Evolutionary conservation across 2,329 filamentous ascomycete genomes (phyloP), one percentile per base, ranked within the genome.

Genomic region (Coniella vitis): DNA sequence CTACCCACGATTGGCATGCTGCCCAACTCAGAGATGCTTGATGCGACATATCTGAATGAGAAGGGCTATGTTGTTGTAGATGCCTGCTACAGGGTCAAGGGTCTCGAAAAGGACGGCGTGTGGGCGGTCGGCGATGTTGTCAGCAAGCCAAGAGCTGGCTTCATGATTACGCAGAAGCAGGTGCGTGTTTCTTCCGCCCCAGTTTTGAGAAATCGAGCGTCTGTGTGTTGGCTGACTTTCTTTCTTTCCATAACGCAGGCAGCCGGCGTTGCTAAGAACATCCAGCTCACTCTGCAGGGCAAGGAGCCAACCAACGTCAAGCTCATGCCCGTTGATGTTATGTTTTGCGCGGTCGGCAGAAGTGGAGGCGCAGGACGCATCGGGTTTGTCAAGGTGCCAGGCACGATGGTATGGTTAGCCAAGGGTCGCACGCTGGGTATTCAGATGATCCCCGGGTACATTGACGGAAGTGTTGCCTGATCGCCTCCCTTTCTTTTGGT

Each of bases 111-210:
- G 45, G 31, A 47, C 4, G 51, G 48, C 3, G 68, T 77, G 20
- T 80, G 76, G 76, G 76, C 75, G 7, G 68, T 70, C 3, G 76
- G 76, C 20, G 76, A 80, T 48, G 62, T 77, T 37, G 70, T 78
- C 20, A 72, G 69, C 55, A 70, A 69, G 58, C 74, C 75, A 19
- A 66, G 69, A 14, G 66, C 63, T n/a, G 65, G 65, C 22, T 73
- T 68, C 51, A 60, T 72, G 29, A 61, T 69, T 49, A 63, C 69
- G 7, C 61, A 78, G 49, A 75, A 76, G 55, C 76, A 79, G 60
- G 70, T 70, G 49, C 58, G 66, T 57, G 16, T 7, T 17, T 14
- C 16, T n/a, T n/a, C 25, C 25, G 20, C 37, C 45, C 19, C 40
- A 19, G 19, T 36, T 17, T 1, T 22, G 5, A 9, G 9, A 4